A percentile compares a stretch with the other conserved stretches of the same genome.
phyloP scores from a whole-genome alignment of 2,329 filamentous ascomycete species.

The Microsporum ferrugineum region DNA sequence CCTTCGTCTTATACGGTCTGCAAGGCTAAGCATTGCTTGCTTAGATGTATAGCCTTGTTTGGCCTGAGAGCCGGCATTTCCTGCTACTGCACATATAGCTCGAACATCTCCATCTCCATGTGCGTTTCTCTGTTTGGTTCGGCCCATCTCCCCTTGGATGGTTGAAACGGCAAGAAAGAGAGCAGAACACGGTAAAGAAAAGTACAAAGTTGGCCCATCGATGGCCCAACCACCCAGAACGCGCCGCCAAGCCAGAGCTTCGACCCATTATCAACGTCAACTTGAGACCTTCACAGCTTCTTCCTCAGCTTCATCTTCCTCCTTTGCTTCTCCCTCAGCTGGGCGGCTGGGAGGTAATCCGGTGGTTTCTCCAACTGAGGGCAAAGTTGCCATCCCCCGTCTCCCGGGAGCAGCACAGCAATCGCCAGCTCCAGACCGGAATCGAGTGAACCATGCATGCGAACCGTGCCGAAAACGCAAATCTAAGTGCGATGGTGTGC shows the following conservation, averaged over 20 bases:
- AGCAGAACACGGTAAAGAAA: not conserved
- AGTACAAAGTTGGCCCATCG: not conserved
- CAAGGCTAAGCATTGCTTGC: not conserved
- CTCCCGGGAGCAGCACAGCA: conserved; percentile 6
- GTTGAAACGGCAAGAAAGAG: not conserved
- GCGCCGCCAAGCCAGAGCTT: conserved; percentile 11
- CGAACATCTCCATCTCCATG: not conserved
- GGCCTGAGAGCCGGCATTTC: not conserved
- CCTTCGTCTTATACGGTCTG: not conserved
- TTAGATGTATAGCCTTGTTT: not conserved
- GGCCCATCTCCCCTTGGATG: not conserved
- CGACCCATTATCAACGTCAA: conserved; percentile 8
- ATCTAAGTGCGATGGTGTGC: conserved; percentile 28
- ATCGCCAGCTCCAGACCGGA: conserved; percentile 10
- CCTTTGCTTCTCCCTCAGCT: conserved; percentile 1
- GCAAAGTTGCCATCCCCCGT: conserved; percentile 16
- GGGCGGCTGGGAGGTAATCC: conserved; percentile 7
- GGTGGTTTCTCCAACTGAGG: conserved; percentile 6
- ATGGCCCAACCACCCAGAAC: conserved; percentile 7
- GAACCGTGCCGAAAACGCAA: conserved; percentile 26
- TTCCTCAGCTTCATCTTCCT: not conserved
- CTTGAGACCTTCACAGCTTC: not conserved
- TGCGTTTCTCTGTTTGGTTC: not conserved
- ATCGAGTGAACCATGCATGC: conserved; percentile 23
- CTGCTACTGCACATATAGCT: not conserved